Evolutionary conservation across 208 protist species (phyloP).

Genomic region (Borovskyia barvae): DNA sequence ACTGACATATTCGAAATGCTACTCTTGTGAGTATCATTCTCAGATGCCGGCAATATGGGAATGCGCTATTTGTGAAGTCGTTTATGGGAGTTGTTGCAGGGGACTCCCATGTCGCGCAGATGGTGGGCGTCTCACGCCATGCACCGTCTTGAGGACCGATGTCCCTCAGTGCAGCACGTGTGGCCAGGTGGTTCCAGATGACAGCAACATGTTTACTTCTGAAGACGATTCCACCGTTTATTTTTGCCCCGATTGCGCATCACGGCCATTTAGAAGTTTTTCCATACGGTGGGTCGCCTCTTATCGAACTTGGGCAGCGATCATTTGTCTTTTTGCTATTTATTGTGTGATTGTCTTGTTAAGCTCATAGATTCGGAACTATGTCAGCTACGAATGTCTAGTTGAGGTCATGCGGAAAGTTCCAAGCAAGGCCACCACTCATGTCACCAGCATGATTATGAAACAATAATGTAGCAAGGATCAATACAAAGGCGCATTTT

Average conservation of each 20-base stretch:
- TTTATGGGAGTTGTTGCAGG: conserved; percentile 75
- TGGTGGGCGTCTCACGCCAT: conserved; percentile 21
- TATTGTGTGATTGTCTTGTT: no score
- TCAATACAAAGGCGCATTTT: no score
- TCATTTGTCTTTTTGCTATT: conserved; percentile 20
- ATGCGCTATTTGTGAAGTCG: conserved; percentile 68
- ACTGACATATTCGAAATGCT: conserved; percentile 51
- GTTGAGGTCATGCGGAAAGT: no score
- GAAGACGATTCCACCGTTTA: not conserved
- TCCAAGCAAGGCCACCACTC: no score
- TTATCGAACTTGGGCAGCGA: conserved; percentile 44
- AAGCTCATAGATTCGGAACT: no score
- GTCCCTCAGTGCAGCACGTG: conserved; percentile 25
- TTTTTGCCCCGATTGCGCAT: conserved; percentile 75
- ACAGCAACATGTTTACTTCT: conserved; percentile 17
- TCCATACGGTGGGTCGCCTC: conserved; percentile 69
- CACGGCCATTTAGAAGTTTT: conserved; percentile 47
- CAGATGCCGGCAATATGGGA: conserved; percentile 69
- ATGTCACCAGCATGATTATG: no score
- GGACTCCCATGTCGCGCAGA: conserved; percentile 32
- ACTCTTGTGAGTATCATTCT: conserved; percentile 56
- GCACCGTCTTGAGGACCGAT: not conserved
- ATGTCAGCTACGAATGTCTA: no score
- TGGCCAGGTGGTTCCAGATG: conserved; percentile 35
- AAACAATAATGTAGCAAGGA: no score